Evolutionary conservation across 2,329 filamentous ascomycete species (phyloP), one percentile per base, ranked within the genome.

Genomic region (Talaromyces sp.): DNA sequence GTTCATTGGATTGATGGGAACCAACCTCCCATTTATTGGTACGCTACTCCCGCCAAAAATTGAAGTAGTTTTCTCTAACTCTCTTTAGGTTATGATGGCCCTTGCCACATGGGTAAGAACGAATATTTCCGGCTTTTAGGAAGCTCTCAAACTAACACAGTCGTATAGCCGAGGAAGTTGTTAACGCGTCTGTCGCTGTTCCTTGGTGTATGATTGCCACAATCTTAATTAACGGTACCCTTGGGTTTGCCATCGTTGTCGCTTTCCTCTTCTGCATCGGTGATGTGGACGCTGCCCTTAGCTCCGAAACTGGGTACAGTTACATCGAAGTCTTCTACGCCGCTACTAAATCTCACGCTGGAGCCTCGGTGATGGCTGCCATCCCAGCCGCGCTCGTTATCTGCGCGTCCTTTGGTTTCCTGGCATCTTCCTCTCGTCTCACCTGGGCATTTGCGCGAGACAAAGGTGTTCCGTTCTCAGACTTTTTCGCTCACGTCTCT

Each of bases 251-350:
- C 22, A 74, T 79, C 66, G 67, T 77, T 37, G 67, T 77, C 54
- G 74, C 73, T 2, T 62, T 76, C 33, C 68, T 75, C 16, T 77
- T 77, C 67, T 73, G 72, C 37, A 66, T 77, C 19, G 74, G 76
- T 8, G 72, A 76, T 47, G 67, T 77, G 14, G 66, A 72, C 8
- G 71, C 69, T 19, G 73, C 73, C 35, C 69, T 78, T 45, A 56
- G 60, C 19, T 70, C 73, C 13, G 67, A 71, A n/a, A 76, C 77
- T n/a, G 72, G 72, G 14, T 77, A 76, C 63, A 74, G 75, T 0
- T 79, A 75, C 61, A 75, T 79, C 48, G 69, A 74, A 27, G 70
- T 75, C 45, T 85, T 87, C 68, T 75, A 75, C 66, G 70, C 81
- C 63, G 79, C 79, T 45, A 82, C 80, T 1, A 67, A 72, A 31